Evolutionary conservation across 345 rosid species (phyloP), one percentile per base, ranked within the genome.

Genomic region (Bruguiera gymnorhiza): DNA sequence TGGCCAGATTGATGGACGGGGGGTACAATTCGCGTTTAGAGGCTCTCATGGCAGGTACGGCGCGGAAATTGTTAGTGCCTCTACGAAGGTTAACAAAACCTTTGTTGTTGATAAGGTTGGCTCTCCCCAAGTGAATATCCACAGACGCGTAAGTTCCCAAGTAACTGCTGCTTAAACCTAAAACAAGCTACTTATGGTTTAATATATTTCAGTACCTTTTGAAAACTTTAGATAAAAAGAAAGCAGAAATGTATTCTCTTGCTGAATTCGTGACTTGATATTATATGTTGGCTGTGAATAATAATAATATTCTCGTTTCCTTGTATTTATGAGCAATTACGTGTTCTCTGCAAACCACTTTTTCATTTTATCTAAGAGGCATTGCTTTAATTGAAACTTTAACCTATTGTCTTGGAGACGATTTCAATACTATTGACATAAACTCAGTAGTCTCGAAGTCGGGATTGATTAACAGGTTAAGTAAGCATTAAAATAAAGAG

Each of bases 41-140:
- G 99, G 99, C 36, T 95, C 86, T 56, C 90, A 87, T 71, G 97
- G 98, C 65, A 78, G 82, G 31, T 92, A 92, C 60, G 68, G 60
- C 29, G 77, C 89, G 67, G 87, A 88, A 74, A 65, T 91, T 61
- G 57, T 69, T 19, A 78, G 81, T 26, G 24, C 29, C 36, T 74
- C 81, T 21, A 64, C 81, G 79, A 88, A 80, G 74, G 69, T 85
- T 6, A 62, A 70, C 24, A 80, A 77, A 78, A 86, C 83, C 43
- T 81, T 94, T 74, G 82, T 78, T 31, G 89, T 90, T 50, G 90
- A 86, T 6, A 78, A 86, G 77, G 96, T 88, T 36, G 86, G 74
- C 59, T 55, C 11, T 23, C 59, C 29, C 27, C 29, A 0, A 15
- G 6, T 26, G 0, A 26, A 26, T 55, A 21, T 55, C 59, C 29